Percentiles rank a stretch among this genome's conserved stretches.
These are phyloP conservation scores for Coemansia sp. DNA, from an alignment of 192 early-diverging fungal species.

Conservation along the genomic window DNA sequence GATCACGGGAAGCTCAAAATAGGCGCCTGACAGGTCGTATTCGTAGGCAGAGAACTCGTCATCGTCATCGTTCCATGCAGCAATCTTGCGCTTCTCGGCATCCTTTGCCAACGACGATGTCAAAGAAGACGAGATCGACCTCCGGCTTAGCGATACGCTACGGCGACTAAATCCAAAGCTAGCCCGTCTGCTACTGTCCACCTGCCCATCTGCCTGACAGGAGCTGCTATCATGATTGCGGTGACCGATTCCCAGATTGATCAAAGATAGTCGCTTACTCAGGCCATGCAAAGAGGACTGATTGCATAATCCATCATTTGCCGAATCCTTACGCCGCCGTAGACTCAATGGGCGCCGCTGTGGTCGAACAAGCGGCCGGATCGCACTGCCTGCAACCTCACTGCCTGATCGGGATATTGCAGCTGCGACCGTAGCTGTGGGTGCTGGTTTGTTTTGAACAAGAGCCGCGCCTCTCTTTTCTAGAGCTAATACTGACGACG, in stretches of 20 bases:
- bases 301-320: too few relatives aligned
- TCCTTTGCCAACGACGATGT: constrained; percentile 20
- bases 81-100: constrained; percentile 40
- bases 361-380: constrained; percentile 5
- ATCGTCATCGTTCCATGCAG: constrained; percentile 45
- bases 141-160: constrained; percentile 3
- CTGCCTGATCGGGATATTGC: neutral
- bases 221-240: constrained; percentile 4
- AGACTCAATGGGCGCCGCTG: constrained; percentile 30
- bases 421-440: constrained; percentile 11
- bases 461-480: constrained; percentile 4
- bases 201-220: neutral
- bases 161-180: constrained; percentile 9
- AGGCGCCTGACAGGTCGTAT: constrained; percentile 42
- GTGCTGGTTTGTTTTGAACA: neutral
- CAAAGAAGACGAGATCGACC: constrained; percentile 19
- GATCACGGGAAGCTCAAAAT: constrained; percentile 36
- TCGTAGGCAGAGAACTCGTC: constrained; percentile 41
- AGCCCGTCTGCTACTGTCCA: neutral
- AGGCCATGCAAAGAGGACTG: too few relatives aligned
- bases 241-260: constrained; percentile 10
- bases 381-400: neutral
- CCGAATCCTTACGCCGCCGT: constrained; percentile 12
- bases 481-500: neutral
- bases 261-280: neutral